Evolutionary conservation across 2,329 filamentous ascomycete species (phyloP).

Genomic region (Sporothrix dimorphospora): DNA sequence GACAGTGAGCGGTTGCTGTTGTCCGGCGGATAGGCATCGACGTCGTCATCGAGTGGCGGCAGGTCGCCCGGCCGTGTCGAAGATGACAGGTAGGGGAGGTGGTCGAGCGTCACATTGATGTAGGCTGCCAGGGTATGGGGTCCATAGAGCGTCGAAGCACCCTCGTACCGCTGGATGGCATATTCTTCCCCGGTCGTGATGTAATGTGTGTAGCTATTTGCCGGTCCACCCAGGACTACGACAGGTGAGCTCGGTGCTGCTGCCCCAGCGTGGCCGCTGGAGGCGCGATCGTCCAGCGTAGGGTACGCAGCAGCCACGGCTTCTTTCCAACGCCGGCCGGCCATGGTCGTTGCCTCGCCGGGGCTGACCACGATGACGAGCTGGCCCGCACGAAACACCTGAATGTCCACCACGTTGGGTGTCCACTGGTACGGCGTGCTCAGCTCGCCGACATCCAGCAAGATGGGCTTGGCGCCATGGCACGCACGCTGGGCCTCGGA

Average conservation of each 20-base stretch:
- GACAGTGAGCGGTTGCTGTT: constrained; percentile 74
- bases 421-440: constrained; percentile 80
- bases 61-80: constrained; percentile 39
- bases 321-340: constrained; percentile 81
- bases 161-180: constrained; percentile 72
- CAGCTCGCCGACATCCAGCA: constrained; percentile 88
- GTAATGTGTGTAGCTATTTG: constrained; percentile 75
- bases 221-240: constrained; percentile 82
- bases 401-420: constrained; percentile 88
- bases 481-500: constrained; percentile 71
- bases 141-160: constrained; percentile 84
- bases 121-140: constrained; percentile 83
- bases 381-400: constrained; percentile 81
- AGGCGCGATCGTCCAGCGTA: background rate
- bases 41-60: constrained; percentile 41
- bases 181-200: constrained; percentile 52
- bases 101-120: constrained; percentile 74
- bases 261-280: background rate
- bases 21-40: constrained; percentile 70
- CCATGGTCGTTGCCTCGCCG: constrained; percentile 91
- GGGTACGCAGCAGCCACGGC: constrained; percentile 61
- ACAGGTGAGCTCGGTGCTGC: constrained; percentile 51
- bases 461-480: constrained; percentile 79
- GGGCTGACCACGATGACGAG: constrained; percentile 82
- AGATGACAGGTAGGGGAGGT: constrained; percentile 67